Base-by-base conservation (phyloP, 2,329 filamentous ascomycete genomes). In the Diaporthe citri region DNA sequence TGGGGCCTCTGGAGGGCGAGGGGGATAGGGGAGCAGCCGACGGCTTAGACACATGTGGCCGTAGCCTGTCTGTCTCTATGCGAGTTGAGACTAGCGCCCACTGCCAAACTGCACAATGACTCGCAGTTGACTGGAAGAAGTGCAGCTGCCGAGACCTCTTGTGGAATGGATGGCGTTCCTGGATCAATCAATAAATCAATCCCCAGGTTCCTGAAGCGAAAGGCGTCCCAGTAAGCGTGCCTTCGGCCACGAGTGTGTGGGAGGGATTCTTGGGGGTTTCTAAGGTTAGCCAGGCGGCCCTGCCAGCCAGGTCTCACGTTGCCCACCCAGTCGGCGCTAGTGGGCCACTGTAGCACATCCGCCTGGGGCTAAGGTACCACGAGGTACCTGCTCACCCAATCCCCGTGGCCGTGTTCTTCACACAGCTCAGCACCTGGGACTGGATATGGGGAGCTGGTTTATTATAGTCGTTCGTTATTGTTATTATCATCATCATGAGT, bases 51-150 rank as follows among this genome's bases (percentile, higher is more conserved):
- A 67, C 55, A 39, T 67, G 46, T 67, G 43, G 62, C 62, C 62
- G 46, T 52, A 39, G 62, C 2, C 25, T 39, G n/a, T 55, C 46
- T 52, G 12, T 52, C 31, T 52, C 46, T 7, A 51, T 52, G 64
- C 64, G 34, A 12, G 46, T 67, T 52, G 46, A 67, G 64, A 52
- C 46, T 67, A 67, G 64, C 43, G 43, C 25, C 64, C 15, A 25
- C 64, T 67, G 64, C 46, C 46, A 51, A 25, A 46, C 64, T 67
- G 64, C 64, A 67, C 64, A 67, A 67, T 67, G 64, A 67, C 64
- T 67, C 64, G 64, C 64, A 67, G 62, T 28, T 22, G 25, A 25
- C 31, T 36, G 59, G 3, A 31, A 22, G 15, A 20, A 46, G 39
- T 9, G 25, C 25, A 46, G 39, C 25, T 62, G 59, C 59, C 59